These are phyloP conservation scores for Apiospora marii DNA, from an alignment of 2,329 filamentous ascomycete genomes.

Conservation along the genomic window DNA sequence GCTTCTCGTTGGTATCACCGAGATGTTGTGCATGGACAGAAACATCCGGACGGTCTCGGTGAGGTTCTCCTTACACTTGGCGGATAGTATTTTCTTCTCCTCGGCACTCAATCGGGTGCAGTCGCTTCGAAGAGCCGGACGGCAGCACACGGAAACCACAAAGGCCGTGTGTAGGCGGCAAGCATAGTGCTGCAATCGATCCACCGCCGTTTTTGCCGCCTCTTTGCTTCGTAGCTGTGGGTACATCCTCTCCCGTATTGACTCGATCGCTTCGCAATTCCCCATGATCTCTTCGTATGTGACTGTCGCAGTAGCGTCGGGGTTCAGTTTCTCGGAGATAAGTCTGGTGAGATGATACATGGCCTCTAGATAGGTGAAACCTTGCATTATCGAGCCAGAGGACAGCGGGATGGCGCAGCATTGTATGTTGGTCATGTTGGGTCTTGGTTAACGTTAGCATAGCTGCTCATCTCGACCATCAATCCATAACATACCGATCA, in stretches of 20 bases:
- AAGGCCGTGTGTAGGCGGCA: conserved; percentile 72
- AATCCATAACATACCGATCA: conserved; percentile 56
- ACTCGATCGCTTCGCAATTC: conserved; percentile 63
- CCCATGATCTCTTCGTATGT: conserved; percentile 64
- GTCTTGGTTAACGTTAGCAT: conserved; percentile 45
- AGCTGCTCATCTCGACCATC: conserved; percentile 26
- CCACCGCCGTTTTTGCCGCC: conserved; percentile 68
- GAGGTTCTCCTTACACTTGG: conserved; percentile 68
- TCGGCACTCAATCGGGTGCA: conserved; percentile 55
- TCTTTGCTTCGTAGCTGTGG: conserved; percentile 66
- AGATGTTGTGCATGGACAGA: conserved; percentile 72
- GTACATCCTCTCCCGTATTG: conserved; percentile 56
- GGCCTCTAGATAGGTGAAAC: conserved; percentile 67
- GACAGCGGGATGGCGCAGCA: conserved; percentile 61
- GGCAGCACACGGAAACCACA: conserved; percentile 70
- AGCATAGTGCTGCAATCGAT: conserved; percentile 69
- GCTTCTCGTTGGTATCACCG: conserved; percentile 70
- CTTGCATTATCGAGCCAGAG: conserved; percentile 51
- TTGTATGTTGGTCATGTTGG: conserved; percentile 68
- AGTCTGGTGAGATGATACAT: conserved; percentile 72
- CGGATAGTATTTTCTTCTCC: conserved; percentile 63
- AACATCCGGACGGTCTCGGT: conserved; percentile 74
- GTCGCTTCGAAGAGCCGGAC: conserved; percentile 66
- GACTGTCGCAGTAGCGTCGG: conserved; percentile 58
- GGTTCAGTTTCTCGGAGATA: conserved; percentile 64